Evolutionary conservation across 1,284 basidiomycete genomes (phyloP).

Genomic region (Ceratobasidium sp.): DNA sequence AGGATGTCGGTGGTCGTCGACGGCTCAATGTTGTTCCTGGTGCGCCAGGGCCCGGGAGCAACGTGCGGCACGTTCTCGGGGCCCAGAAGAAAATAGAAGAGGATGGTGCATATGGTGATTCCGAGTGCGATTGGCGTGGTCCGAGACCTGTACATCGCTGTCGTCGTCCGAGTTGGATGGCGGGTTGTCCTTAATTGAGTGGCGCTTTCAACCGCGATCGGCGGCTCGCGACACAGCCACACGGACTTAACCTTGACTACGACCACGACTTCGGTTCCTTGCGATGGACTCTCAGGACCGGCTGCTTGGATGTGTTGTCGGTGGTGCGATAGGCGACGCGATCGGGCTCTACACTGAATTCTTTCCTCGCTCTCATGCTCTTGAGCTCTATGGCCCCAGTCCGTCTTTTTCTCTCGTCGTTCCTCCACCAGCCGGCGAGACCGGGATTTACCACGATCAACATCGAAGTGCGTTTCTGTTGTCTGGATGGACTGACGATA

Average conservation of each 20-base stretch:
- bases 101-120: neutral
- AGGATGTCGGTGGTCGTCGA: neutral
- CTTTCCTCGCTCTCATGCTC: neutral
- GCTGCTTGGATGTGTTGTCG: slow-evolving; percentile 26
- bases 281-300: neutral
- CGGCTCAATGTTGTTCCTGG: neutral
- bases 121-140: slow-evolving; percentile 19
- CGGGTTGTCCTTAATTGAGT: neutral
- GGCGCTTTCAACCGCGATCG: neutral
- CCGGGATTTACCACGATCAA: slow-evolving; percentile 21
- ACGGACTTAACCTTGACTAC: neutral
- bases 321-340: slow-evolving; percentile 36
- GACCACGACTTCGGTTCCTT: neutral
- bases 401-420: slow-evolving; percentile 23
- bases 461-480: slow-evolving; percentile 27
- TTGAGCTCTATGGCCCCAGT: slow-evolving; percentile 26
- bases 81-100: slow-evolving; percentile 3
- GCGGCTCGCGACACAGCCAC: slow-evolving; percentile 7
- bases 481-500: slow-evolving; percentile 40
- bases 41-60: neutral
- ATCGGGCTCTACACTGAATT: slow-evolving; percentile 37
- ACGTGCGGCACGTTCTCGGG: slow-evolving; percentile 11
- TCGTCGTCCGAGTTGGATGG: neutral
- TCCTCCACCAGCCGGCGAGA: slow-evolving; percentile 7
- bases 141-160: neutral